phyloP scores from a whole-genome alignment of 2,329 filamentous ascomycete species.

The Scedosporium aurantiacum region DNA sequence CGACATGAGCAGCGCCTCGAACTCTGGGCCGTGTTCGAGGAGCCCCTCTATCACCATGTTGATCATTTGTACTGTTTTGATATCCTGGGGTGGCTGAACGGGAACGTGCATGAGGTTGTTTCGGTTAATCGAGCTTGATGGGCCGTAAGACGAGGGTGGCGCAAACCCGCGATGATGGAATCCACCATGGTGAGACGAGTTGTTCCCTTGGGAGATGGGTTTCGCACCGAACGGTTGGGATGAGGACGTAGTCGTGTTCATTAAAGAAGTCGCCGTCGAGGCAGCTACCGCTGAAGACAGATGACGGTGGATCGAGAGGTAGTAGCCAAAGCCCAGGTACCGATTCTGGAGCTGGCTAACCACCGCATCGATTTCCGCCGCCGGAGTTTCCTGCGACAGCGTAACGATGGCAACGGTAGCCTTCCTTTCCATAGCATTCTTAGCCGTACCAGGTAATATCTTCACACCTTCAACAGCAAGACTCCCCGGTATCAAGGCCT shows the following conservation, averaged over 20 bases:
- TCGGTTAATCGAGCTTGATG: constrained; percentile 12
- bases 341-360: constrained; percentile 71
- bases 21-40: constrained; percentile 69
- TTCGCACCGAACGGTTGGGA: constrained; percentile 72
- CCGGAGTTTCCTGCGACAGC: constrained; percentile 67
- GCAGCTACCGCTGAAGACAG: constrained; percentile 62
- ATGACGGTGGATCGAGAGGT: constrained; percentile 69
- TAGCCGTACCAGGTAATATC: constrained; percentile 47
- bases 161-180: constrained; percentile 52
- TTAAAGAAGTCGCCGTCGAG: constrained; percentile 23
- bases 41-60: constrained; percentile 79
- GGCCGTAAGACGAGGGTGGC: constrained; percentile 60
- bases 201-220: constrained; percentile 29
- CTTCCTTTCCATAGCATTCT: constrained; percentile 50
- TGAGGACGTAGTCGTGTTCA: constrained; percentile 28
- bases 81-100: constrained; percentile 64
- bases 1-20: constrained; percentile 87
- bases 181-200: not conserved
- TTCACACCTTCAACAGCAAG: constrained; percentile 64
- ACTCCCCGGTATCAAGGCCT: constrained; percentile 45
- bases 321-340: constrained; percentile 77
- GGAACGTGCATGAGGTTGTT: constrained; percentile 50
- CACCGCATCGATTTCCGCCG: constrained; percentile 69
- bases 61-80: constrained; percentile 70
- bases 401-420: constrained; percentile 71